Evolutionary conservation across 495 filamentous ascomycete genomes (phyloP), one percentile per base, ranked within the genome.

Genomic region (Chaetomium cochliodes): DNA sequence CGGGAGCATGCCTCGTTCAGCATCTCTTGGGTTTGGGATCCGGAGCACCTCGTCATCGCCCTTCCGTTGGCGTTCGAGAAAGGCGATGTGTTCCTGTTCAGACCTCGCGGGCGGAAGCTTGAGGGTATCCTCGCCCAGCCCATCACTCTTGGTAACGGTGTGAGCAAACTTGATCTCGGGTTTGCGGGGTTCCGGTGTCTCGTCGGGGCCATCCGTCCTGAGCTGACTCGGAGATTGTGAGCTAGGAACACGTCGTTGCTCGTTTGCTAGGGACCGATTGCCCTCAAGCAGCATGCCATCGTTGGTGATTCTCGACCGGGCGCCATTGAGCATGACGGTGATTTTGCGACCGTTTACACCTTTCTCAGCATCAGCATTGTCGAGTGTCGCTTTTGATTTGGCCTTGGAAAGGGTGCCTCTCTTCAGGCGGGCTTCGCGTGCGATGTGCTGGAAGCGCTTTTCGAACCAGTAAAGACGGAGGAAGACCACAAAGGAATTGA

Each of bases 391-490:
- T 62, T 86, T 80, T 6, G 85, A 82, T 54, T 84, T 83, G 11
- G 85, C 77, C 61, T 78, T 80, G 47, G 79, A 66, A 11, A 84
- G 69, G 39, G 80, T 82, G 41, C 73, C 70, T 54, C 83, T 72
- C 47, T 71, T 75, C 47, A 68, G 66, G 46, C 72, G 76, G 7
- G 81, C 76, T 62, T 84, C 79, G 47, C 50, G 82, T 33, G 88
- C 92, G 54, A 97, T 81, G 41, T 76, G 70, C 64, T 74, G 71
- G 69, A 98, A 96, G 3, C 92, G 85, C 72, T 93, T 96, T 77
- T 98, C 93, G 70, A 98, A 98, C 93, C 93, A 98, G 77, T 96
- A 96, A 5, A 98, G 79, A 3, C 94, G 90, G 23, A 98, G 80
- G 69, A 96, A 96, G 0, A 98, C 93, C 33, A 98, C 89, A 37